phyloP scores from a whole-genome alignment of 2,329 filamentous ascomycete species.

The Tolypocladium nubicola region DNA sequence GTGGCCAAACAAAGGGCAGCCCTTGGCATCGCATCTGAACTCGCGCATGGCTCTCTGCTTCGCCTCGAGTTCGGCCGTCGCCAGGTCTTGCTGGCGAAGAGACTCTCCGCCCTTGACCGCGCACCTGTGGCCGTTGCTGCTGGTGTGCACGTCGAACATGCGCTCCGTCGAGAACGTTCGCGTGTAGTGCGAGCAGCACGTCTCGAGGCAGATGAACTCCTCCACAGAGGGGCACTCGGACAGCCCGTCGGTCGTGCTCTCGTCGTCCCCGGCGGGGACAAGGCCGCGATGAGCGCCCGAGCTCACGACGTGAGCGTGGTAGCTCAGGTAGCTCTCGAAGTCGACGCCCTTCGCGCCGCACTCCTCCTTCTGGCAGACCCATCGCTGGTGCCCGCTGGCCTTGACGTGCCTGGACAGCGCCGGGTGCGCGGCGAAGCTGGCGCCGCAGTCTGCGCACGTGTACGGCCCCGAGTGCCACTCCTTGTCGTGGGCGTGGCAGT shows the following conservation, averaged over 20 bases:
- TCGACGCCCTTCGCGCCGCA: not conserved
- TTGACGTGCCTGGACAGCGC: not conserved
- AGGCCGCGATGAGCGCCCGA: not conserved
- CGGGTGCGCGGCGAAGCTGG: not conserved
- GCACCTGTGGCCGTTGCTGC: not conserved
- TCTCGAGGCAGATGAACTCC: not conserved
- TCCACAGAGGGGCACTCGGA: not conserved
- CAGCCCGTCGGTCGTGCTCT: not conserved
- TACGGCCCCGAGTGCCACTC: conserved; percentile 1
- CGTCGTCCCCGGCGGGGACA: not conserved
- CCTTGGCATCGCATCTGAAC: not conserved
- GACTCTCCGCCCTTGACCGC: not conserved
- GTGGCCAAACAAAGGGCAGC: not conserved
- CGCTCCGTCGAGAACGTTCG: not conserved
- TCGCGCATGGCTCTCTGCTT: not conserved
- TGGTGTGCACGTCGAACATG: not conserved
- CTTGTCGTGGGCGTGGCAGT: not conserved
- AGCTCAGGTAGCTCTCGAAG: not conserved
- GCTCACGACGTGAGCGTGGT: not conserved
- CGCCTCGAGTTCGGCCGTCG: not conserved
- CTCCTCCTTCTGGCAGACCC: not conserved
- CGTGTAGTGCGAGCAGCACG: not conserved
- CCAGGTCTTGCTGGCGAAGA: not conserved
- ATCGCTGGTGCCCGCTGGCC: not conserved
- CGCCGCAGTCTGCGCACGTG: not conserved